These are phyloP conservation scores for Moniliella sp. DNA, from an alignment of 1,284 basidiomycete genomes.

Conservation along the genomic window DNA sequence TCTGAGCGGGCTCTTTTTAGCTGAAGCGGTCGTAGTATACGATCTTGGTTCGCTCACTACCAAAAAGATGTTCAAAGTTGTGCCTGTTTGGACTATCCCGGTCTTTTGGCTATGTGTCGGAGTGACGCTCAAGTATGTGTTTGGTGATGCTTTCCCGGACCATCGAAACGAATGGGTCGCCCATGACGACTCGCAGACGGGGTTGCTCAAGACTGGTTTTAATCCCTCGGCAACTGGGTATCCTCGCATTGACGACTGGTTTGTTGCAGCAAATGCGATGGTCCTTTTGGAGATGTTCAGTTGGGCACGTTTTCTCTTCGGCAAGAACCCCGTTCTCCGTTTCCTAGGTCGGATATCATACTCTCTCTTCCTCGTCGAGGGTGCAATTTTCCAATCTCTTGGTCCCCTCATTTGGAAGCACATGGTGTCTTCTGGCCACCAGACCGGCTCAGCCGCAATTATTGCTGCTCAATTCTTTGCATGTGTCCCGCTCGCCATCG, in stretches of 20 bases:
- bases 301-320: background rate
- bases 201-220: conserved; percentile 8
- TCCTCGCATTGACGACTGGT: conserved; percentile 3
- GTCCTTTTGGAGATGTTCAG: conserved; percentile 1
- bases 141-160: conserved; percentile 5
- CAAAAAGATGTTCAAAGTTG: background rate
- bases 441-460: conserved; percentile 3
- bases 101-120: conserved; percentile 3
- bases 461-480: conserved; percentile 6
- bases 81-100: background rate
- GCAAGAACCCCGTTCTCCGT: conserved; percentile 1
- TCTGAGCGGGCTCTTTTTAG: conserved; percentile 12
- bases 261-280: conserved; percentile 1
- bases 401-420: conserved; percentile 1
- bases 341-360: background rate
- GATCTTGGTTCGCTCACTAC: background rate
- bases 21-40: conserved; percentile 13
- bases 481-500: conserved; percentile 6
- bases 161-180: conserved; percentile 6
- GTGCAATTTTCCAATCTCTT: conserved; percentile 1
- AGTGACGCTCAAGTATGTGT: conserved; percentile 11
- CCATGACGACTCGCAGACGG: conserved; percentile 11
- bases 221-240: conserved; percentile 4
- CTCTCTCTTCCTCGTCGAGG: conserved; percentile 1
- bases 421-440: too few relatives aligned